Evolutionary conservation across 768 basidiomycete species (phyloP).

Genomic region (Sutorius australiensis): DNA sequence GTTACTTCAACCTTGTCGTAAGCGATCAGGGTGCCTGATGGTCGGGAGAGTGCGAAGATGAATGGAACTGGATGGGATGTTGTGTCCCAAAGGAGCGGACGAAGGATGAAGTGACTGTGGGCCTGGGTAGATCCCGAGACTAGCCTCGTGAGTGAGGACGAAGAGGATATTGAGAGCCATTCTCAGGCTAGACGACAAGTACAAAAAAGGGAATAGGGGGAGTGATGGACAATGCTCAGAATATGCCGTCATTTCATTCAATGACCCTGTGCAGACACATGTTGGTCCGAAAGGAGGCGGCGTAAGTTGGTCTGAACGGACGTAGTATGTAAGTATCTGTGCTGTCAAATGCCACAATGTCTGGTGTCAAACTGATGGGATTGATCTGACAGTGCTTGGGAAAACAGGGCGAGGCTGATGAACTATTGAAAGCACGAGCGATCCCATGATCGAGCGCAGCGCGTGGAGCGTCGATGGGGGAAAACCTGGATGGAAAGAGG

Average conservation of each 20-base stretch:
- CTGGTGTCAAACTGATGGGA: neutral
- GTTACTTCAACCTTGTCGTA: constrained; percentile 15
- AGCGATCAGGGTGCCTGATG: constrained; percentile 14
- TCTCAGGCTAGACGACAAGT: constrained; percentile 11
- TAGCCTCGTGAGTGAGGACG: neutral
- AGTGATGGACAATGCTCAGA: neutral
- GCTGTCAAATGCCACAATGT: neutral
- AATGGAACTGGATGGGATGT: neutral
- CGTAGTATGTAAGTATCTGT: neutral
- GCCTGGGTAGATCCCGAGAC: neutral
- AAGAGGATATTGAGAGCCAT: neutral
- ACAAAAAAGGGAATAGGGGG: constrained; percentile 12
- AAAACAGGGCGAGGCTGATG: neutral
- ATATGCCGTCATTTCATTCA: constrained; percentile 9
- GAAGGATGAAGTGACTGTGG: neutral
- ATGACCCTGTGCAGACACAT: constrained; percentile 11
- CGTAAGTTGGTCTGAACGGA: constrained; percentile 1
- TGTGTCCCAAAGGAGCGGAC: neutral
- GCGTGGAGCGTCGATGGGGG: neutral
- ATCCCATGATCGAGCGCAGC: neutral
- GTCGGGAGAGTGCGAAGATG: neutral
- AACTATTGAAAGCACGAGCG: neutral
- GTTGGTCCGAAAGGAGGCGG: constrained; percentile 12
- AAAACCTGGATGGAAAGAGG: neutral
- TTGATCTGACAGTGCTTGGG: neutral